These are phyloP conservation scores for Ganoderma boninense DNA, from an alignment of 1,284 basidiomycete genomes.

Conservation along the genomic window DNA sequence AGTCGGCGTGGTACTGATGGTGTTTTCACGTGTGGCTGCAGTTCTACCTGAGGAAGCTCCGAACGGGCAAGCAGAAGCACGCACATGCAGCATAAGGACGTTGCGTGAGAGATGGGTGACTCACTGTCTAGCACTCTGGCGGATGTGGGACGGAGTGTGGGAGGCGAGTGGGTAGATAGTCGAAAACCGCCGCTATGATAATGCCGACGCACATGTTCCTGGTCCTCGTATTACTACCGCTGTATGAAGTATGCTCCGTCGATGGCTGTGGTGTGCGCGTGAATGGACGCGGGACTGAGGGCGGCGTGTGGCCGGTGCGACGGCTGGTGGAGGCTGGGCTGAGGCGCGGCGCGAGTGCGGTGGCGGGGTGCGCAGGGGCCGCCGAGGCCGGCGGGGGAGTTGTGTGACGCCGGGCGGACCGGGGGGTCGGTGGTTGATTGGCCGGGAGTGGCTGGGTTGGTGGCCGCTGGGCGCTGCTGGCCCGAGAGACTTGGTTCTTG, in stretches of 20 bases:
- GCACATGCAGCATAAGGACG: constrained; percentile 58
- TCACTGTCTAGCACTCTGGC: constrained; percentile 26
- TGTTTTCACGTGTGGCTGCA: constrained; percentile 40
- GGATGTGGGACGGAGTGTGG: constrained; percentile 32
- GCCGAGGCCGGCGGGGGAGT: not conserved
- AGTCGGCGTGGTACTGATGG: constrained; percentile 24
- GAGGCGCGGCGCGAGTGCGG: not conserved
- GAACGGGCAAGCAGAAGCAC: constrained; percentile 94
- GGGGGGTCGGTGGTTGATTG: not conserved
- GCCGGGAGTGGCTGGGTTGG: not conserved
- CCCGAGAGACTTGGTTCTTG: constrained; percentile 6
- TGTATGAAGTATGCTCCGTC: constrained; percentile 41
- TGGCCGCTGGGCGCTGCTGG: not conserved
- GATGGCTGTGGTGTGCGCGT: constrained; percentile 32
- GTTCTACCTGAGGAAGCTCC: constrained; percentile 95
- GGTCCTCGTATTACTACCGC: constrained; percentile 35
- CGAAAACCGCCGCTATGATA: constrained; percentile 38
- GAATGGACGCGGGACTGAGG: not conserved
- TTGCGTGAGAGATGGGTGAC: constrained; percentile 8
- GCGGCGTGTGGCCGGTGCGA: not conserved
- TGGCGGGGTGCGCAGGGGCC: not conserved
- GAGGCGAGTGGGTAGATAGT: constrained; percentile 29
- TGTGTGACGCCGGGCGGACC: constrained; percentile 1
- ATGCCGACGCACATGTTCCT: constrained; percentile 21
- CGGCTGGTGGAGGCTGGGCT: not conserved